A percentile compares a stretch with the other conserved stretches of the same genome.
phyloP scores from a whole-genome alignment of 352 stramenopile genomes.

The Pythium guiyangense region DNA sequence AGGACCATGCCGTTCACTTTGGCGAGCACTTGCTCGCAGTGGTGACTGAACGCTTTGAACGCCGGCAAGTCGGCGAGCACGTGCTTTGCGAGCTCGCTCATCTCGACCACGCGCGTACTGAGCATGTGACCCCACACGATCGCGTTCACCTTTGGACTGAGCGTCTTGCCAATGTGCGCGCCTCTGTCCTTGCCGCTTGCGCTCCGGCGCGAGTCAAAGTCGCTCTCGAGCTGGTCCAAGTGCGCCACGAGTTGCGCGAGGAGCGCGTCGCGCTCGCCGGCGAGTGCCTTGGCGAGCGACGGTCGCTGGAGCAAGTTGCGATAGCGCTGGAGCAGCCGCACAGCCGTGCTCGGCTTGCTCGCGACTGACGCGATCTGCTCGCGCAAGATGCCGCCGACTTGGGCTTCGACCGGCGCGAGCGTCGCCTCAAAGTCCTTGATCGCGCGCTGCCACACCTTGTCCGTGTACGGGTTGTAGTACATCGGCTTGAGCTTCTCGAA shows the following conservation, averaged over 20 bases:
- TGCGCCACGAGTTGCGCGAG: slow-evolving; percentile 81
- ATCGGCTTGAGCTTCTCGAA: slow-evolving; percentile 66
- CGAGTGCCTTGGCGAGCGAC: slow-evolving; percentile 69
- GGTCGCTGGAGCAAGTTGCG: slow-evolving; percentile 74
- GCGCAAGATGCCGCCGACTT: slow-evolving; percentile 79
- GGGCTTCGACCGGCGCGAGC: slow-evolving; percentile 76
- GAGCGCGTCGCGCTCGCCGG: slow-evolving; percentile 83
- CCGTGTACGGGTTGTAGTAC: slow-evolving; percentile 91
- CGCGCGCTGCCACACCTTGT: slow-evolving; percentile 67
- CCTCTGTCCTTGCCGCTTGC: slow-evolving; percentile 18
- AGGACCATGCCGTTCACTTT: slow-evolving; percentile 64
- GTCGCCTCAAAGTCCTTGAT: slow-evolving; percentile 74
- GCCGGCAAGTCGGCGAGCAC: slow-evolving; percentile 66
- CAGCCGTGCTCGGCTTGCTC: slow-evolving; percentile 50
- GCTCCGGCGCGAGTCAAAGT: slow-evolving; percentile 68
- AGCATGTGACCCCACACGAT: slow-evolving; percentile 86
- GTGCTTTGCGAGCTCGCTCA: slow-evolving; percentile 36
- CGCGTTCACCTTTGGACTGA: slow-evolving; percentile 78
- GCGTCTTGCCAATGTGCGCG: slow-evolving; percentile 72
- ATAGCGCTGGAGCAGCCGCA: slow-evolving; percentile 86
- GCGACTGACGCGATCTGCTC: slow-evolving; percentile 63
- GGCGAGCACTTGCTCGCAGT: slow-evolving; percentile 42
- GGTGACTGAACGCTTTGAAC: slow-evolving; percentile 47
- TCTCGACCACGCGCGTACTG: slow-evolving; percentile 47
- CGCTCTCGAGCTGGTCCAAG: slow-evolving; percentile 84